Conservation (phyloP, 306 rosid species). For the Cucumis hystrix region DNA sequence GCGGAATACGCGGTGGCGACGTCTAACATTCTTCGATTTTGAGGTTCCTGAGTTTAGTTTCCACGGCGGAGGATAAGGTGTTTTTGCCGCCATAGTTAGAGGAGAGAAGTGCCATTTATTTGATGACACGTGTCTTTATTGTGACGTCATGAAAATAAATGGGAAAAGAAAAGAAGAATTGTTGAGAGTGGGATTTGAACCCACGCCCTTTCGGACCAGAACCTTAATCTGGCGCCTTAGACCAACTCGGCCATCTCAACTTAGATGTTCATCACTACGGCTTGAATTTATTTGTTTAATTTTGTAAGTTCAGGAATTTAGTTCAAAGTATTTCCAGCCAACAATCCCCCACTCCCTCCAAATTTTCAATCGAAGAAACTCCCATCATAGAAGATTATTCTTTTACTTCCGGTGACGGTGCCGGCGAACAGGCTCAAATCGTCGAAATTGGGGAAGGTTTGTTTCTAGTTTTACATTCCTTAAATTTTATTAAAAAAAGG, state of each 20-base stretch:
- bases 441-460: neutral
- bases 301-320: no score
- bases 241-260: slow-evolving; percentile 1
- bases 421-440: neutral
- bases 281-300: no score
- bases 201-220: slow-evolving; percentile 9
- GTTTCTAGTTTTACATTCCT: neutral
- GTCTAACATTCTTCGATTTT: neutral
- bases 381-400: neutral
- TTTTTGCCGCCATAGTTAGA: slow-evolving; percentile 11
- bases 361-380: neutral
- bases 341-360: neutral
- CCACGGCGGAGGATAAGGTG: neutral
- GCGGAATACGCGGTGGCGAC: neutral
- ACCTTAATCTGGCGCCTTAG: neutral
- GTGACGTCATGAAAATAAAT: neutral
- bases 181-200: slow-evolving; percentile 38
- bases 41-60: neutral
- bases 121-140: neutral
- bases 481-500: no score
- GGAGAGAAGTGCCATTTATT: neutral
- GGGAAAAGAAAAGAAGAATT: neutral
- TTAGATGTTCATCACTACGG: no score
- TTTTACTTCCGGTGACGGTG: neutral
- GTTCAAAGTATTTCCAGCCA: neutral